Evolutionary conservation across 2,329 filamentous ascomycete genomes (phyloP).

Genomic region (Hymenoscyphus salicellus): DNA sequence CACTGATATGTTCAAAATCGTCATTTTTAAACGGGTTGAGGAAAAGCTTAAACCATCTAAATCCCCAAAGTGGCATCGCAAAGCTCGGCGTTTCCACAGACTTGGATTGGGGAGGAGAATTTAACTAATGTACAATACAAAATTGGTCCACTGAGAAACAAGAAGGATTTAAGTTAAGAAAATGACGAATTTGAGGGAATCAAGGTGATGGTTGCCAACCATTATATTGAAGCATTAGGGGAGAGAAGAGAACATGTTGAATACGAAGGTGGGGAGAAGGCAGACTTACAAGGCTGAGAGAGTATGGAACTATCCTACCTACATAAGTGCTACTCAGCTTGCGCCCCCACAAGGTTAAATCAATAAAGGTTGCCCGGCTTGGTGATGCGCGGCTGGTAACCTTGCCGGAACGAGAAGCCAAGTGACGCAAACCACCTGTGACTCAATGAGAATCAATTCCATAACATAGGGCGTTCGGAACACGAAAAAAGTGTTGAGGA

Average conservation of each 20-base stretch:
- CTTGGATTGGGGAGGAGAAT: neutral
- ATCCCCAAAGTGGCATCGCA: conserved; percentile 26
- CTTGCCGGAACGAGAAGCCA: no score
- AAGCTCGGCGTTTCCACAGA: neutral
- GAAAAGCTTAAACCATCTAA: conserved; percentile 27
- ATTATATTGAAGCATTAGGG: neutral
- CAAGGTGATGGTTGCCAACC: neutral
- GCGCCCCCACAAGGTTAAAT: neutral
- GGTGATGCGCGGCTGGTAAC: neutral
- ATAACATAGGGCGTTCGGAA: no score
- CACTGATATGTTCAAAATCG: conserved; percentile 27
- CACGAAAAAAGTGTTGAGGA: no score
- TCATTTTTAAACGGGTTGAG: conserved; percentile 25
- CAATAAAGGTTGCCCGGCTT: neutral
- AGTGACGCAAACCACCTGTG: no score
- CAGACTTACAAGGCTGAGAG: neutral
- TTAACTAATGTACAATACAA: neutral
- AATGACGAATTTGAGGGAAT: neutral
- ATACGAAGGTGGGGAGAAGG: neutral
- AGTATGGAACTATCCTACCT: neutral
- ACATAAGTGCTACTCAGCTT: neutral
- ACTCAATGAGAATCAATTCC: no score
- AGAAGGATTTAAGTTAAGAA: neutral
- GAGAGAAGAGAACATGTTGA: neutral
- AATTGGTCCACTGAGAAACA: neutral